Evolutionary conservation across 208 protist genomes (phyloP), one percentile per base, ranked within the genome.

Genomic region (Wallacemonas sp.): DNA sequence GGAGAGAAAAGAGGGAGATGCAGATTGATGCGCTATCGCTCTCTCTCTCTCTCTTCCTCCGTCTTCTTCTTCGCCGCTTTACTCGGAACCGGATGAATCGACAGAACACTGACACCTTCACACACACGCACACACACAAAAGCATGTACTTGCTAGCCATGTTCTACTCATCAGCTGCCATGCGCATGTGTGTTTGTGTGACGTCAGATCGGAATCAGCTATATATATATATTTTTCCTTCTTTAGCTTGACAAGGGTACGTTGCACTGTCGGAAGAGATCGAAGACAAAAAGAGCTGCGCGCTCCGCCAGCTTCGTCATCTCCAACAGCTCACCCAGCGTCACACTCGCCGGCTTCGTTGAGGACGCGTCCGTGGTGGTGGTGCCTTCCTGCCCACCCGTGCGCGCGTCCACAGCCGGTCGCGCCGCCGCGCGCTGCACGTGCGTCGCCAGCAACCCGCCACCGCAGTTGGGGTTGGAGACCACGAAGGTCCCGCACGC

Each of bases 251-350:
- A 71, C 19, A 90, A 68, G 12, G 80, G 75, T 19, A 85, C 81
- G 57, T 81, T 87, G 57, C 83, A 92, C 41, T 88, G 80, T 1
- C 84, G 74, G 44, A 95, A 91, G 59, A 92, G 89, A 2, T 78
- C 63, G 68, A 93, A 93, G 6, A 95, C 37, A n/a, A 81, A 63
- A 6, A 13, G 59, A 17, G 82, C 73, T 1, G 83, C 89, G 17
- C 74, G 62, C 58, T 83, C 83, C 24, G 80, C 89, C n/a, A 92
- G 63, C 9, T 57, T 34, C 53, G 75, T 39, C 89, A 92, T 90
- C 32, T 69, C 36, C 12, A 15, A 33, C 33, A 79, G 68, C 27
- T 79, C 76, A 63, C 76, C 64, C 34, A 76, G 30, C 21, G 65
- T 69, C 15, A 81, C 26, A 26, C 2, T 41, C 52, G 63, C 5